A percentile compares a stretch with the other conserved stretches of the same genome.
phyloP scores from a whole-genome alignment of 495 filamentous ascomycete genomes.

The Penicillium mononematosum region DNA sequence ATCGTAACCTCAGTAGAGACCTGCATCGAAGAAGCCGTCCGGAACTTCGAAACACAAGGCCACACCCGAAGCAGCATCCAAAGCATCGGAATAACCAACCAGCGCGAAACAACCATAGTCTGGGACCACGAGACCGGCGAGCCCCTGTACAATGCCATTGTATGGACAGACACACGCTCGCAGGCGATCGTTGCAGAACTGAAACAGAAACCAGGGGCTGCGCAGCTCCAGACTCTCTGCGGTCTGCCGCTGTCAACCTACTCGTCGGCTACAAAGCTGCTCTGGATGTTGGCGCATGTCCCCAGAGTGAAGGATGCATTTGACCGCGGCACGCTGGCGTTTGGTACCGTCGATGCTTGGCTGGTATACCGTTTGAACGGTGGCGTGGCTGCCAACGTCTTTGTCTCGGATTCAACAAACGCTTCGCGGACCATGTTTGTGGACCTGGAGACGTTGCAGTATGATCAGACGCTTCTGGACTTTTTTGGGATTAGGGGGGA shows the following conservation, averaged over 20 bases:
- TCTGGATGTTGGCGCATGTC: slow-evolving; percentile 81
- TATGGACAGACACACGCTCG: slow-evolving; percentile 92
- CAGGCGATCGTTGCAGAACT: slow-evolving; percentile 72
- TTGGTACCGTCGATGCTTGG: slow-evolving; percentile 94
- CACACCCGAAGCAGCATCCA: slow-evolving; percentile 67
- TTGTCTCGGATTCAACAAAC: slow-evolving; percentile 90
- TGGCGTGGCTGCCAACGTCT: slow-evolving; percentile 62
- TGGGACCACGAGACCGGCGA: slow-evolving; percentile 89
- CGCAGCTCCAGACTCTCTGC: slow-evolving; percentile 68
- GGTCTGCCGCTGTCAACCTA: slow-evolving; percentile 93
- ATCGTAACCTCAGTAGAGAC: slow-evolving; percentile 74
- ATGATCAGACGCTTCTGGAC: slow-evolving; percentile 74
- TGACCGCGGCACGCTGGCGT: slow-evolving; percentile 73
- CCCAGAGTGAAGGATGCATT: slow-evolving; percentile 71
- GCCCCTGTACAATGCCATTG: slow-evolving; percentile 84
- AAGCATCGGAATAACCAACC: slow-evolving; percentile 89
- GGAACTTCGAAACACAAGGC: slow-evolving; percentile 65
- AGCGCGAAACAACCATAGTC: slow-evolving; percentile 90
- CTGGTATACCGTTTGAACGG: slow-evolving; percentile 88
- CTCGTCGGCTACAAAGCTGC: slow-evolving; percentile 83
- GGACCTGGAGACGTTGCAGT: slow-evolving; percentile 80
- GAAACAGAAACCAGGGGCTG: slow-evolving; percentile 61
- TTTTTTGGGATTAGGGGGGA: slow-evolving; percentile 79
- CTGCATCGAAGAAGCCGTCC: slow-evolving; percentile 78
- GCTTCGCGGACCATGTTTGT: slow-evolving; percentile 97